Base-by-base conservation (phyloP, 192 early-diverging fungal genomes). In the Umbelopsis vinacea region DNA sequence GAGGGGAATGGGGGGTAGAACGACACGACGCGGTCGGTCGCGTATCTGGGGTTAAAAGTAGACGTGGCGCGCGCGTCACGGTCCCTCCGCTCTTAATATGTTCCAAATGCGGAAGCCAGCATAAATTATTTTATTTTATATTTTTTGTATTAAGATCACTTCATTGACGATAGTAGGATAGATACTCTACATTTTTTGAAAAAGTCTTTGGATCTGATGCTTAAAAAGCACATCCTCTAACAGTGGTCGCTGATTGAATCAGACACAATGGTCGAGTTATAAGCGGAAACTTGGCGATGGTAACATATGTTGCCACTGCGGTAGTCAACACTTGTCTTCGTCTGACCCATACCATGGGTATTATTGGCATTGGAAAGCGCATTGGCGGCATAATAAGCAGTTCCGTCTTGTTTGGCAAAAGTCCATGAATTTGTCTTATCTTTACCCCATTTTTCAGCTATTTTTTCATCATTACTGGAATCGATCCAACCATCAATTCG, bases 301-400 rank as follows among this genome's bases (percentile, higher is more conserved):
- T 73, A 73, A 17, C 72, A 73, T 68, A 17, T 24, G 47, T 9
- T 29, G 9, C n/a, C 38, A 37, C 33, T 35, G 10, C 46, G 23
- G 46, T 24, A 48, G 17, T 67, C 46, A 23, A 73, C 24, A 14
- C 46, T 26, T 4, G 72, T 73, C 23, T 63, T 52, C 6, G 47
- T 48, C 8, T 63, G 37, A 11, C 46, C 66, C 12, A 17, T 50
- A 7, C 72, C 37, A 23, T 22, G 9, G 8, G 66, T 68, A 21
- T 67, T 23, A 19, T 33, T 68, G 63, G 29, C 50, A 46, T 73
- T 52, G n/a, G 46, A 53, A 23, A 40, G 19, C 10, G 19, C 47
- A 33, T 55, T 46, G 26, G 55, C 57, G 17, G 57, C 57, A 37
- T 63, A 73, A 24, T 66, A 73, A 29, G 53, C 66, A 24, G 29